Evolutionary conservation across 2,329 filamentous ascomycete species (phyloP).

Genomic region (Grosmannia huntii): DNA sequence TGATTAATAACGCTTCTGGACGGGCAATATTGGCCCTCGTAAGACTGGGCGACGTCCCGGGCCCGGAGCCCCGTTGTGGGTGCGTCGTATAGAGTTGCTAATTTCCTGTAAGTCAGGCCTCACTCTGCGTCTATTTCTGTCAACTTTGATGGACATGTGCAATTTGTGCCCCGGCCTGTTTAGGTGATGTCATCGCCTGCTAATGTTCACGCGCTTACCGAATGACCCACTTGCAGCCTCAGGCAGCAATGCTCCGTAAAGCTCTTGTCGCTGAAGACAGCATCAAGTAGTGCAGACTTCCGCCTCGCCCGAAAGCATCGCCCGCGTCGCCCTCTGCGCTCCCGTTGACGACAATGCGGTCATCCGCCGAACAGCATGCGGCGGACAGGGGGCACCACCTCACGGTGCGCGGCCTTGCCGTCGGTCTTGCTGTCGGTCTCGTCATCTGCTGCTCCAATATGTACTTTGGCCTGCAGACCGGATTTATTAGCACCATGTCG

Average conservation of each 20-base stretch:
- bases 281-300: neutral
- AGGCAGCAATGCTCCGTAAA: neutral
- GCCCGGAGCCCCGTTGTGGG: too few relatives aligned
- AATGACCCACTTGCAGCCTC: neutral
- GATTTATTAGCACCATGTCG: slow-evolving; percentile 64
- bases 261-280: neutral
- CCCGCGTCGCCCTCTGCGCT: neutral
- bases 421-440: slow-evolving; percentile 72
- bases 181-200: neutral
- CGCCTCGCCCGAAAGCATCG: neutral
- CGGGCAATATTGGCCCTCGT: too few relatives aligned
- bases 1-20: neutral
- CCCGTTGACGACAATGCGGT: slow-evolving; percentile 1
- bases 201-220: neutral
- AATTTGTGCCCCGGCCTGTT: neutral
- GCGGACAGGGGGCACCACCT: slow-evolving; percentile 48
- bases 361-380: neutral
- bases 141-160: neutral
- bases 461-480: slow-evolving; percentile 70
- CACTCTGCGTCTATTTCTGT: neutral
- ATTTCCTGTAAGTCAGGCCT: neutral
- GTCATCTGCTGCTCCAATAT: slow-evolving; percentile 95
- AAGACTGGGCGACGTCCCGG: too few relatives aligned
- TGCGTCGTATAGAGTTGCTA: too few relatives aligned
- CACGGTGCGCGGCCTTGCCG: slow-evolving; percentile 66